Evolutionary conservation across 176 grass and related monocot species (phyloP).

Genomic region (Aegilops umbellulata): DNA sequence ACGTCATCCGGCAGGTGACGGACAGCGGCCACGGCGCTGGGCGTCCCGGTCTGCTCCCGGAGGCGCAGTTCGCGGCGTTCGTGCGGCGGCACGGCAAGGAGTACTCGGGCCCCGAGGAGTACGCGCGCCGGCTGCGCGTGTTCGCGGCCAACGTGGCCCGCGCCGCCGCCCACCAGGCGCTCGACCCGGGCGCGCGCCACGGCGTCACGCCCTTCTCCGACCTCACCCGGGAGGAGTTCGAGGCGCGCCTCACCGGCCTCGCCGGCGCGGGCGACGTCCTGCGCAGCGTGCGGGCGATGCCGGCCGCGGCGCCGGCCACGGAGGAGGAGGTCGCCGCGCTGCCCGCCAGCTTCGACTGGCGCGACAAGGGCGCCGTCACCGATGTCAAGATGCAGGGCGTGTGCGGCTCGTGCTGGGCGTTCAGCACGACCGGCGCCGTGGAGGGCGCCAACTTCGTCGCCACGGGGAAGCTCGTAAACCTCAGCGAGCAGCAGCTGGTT

Average conservation of each 20-base stretch:
- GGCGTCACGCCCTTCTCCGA: slow-evolving; percentile 87
- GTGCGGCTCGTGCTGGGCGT: slow-evolving; percentile 50
- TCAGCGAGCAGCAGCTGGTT: slow-evolving; percentile 53
- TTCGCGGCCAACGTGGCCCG: slow-evolving; percentile 78
- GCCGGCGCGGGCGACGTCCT: background rate
- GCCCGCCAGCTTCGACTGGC: slow-evolving; percentile 82
- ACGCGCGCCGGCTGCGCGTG: slow-evolving; percentile 54
- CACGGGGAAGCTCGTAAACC: slow-evolving; percentile 39
- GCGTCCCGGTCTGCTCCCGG: slow-evolving; percentile 9
- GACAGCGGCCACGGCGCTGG: background rate
- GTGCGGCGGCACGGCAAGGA: slow-evolving; percentile 48
- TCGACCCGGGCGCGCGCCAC: slow-evolving; percentile 74
- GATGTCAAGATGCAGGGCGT: slow-evolving; percentile 83
- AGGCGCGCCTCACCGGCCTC: slow-evolving; percentile 56
- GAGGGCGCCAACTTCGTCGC: slow-evolving; percentile 44
- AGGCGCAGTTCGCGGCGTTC: slow-evolving; percentile 53
- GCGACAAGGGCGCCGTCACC: slow-evolving; percentile 66
- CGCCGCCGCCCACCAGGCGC: slow-evolving; percentile 67
- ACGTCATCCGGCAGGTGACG: slow-evolving; percentile 39
- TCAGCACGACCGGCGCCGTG: slow-evolving; percentile 46
- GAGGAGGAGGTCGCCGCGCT: slow-evolving; percentile 44
- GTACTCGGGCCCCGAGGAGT: slow-evolving; percentile 63
- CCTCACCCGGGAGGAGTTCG: slow-evolving; percentile 80
- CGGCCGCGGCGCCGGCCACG: slow-evolving; percentile 14
- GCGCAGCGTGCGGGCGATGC: background rate